Percentiles rank a stretch among this genome's conserved stretches.
Conservation (phyloP, 164 flowering plant species). For the Magnolia kwangsiensis region DNA sequence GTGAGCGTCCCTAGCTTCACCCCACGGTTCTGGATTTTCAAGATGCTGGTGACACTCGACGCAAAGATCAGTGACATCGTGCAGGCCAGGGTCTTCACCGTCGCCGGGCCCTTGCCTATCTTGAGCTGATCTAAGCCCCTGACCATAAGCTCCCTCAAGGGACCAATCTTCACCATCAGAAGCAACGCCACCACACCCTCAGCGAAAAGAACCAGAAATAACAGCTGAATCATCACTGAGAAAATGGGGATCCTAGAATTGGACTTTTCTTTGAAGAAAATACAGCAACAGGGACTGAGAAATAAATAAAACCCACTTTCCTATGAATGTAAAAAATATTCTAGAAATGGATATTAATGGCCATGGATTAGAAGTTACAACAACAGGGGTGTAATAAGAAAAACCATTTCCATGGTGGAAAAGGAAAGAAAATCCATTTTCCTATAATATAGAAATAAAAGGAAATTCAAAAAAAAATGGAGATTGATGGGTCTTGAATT, state of each 20-base stretch:
- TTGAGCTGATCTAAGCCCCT: constrained; percentile 84
- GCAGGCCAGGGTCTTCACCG: constrained; percentile 81
- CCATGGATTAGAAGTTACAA: not conserved
- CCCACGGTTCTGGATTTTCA: constrained; percentile 92
- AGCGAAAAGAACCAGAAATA: constrained; percentile 68
- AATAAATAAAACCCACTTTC: not conserved
- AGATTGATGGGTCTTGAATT: not conserved
- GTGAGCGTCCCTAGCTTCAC: constrained; percentile 90
- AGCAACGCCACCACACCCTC: constrained; percentile 76
- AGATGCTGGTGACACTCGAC: constrained; percentile 66
- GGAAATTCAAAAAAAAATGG: not conserved
- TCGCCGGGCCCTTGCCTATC: constrained; percentile 77
- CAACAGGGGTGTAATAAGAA: not conserved
- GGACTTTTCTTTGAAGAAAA: not conserved
- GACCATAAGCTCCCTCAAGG: constrained; percentile 80
- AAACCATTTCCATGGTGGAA: not conserved
- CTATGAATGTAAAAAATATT: not conserved
- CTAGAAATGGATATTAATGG: not conserved
- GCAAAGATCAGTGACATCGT: constrained; percentile 73
- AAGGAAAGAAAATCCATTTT: not conserved
- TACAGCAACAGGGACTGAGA: not conserved
- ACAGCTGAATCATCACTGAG: constrained; percentile 63
- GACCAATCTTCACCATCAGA: constrained; percentile 78
- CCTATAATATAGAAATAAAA: not conserved
- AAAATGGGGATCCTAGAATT: not conserved